Evolutionary conservation across 139 green algal genomes (phyloP).

Genomic region (Gonium pectorale): DNA sequence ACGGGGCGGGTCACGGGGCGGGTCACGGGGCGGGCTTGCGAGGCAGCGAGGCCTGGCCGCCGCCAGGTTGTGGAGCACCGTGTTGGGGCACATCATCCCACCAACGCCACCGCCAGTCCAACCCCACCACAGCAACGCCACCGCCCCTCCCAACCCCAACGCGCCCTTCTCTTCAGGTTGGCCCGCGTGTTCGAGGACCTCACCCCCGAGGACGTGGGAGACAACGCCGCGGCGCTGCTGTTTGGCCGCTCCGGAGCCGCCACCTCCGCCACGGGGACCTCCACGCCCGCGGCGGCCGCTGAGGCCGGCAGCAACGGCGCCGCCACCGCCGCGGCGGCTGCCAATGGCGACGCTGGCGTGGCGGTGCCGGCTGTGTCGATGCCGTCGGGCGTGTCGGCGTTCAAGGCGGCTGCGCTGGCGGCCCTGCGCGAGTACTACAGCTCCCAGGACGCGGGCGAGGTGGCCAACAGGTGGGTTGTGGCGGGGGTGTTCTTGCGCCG

Average conservation of each 20-base stretch:
- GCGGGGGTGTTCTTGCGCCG: no score
- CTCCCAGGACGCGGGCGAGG: slow-evolving; percentile 77
- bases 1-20: no score
- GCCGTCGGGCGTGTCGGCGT: slow-evolving; percentile 63
- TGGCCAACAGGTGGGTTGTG: slow-evolving; percentile 55
- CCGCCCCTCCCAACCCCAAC: no score
- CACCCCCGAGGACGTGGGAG: slow-evolving; percentile 13
- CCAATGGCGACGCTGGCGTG: not conserved
- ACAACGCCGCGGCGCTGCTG: not conserved
- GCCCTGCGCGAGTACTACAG: slow-evolving; percentile 90
- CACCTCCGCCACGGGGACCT: not conserved
- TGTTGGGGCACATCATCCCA: no score
- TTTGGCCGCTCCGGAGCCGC: not conserved
- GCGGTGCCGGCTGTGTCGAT: not conserved
- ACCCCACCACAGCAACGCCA: no score
- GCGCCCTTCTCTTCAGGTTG: not conserved
- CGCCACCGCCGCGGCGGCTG: not conserved
- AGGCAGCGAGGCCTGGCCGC: no score
- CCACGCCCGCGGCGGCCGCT: not conserved
- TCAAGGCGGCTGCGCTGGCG: slow-evolving; percentile 71
- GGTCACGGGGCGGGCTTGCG: no score
- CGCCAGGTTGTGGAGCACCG: no score
- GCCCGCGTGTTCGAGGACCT: slow-evolving; percentile 26
- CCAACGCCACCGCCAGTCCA: no score
- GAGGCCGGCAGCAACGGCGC: not conserved